Base-by-base conservation (phyloP, 2,329 filamentous ascomycete species). In the Mycosphaerella sp. region DNA sequence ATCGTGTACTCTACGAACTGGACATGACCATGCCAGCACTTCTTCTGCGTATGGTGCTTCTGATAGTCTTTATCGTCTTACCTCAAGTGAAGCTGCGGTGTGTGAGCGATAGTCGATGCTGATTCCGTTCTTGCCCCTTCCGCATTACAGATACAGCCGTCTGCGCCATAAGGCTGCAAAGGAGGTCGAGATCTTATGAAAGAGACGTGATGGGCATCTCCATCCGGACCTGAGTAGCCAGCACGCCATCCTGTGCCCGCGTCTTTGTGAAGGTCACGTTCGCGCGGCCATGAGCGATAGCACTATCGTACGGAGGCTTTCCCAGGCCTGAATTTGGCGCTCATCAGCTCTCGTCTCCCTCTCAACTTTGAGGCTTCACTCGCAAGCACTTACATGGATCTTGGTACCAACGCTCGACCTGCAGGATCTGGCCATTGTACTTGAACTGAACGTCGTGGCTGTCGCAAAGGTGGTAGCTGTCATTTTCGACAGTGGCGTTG, bases 391-490 rank as follows among this genome's bases (percentile, higher is more conserved):
- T 36, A 66, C 58, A 59, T 4, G 44, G 14, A 54, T 65, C 62
- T 14, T 45, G 38, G 36, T 62, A 67, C 12, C 34, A 53, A 38
- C 64, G 60, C 51, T 55, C 51, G 6, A 67, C 29, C 40, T 56
- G 43, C 17, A 67, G 29, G 2, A 12, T 41, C 1, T 40, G 48
- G 3, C 56, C 60, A 21, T 48, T 41, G 48, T 57, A 65, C 50
- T 51, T 55, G 57, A 66, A 68, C 4, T 46, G 43, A 23, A 67
- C 63, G 17, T 52, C 48, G 7, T 53, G 44, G 38, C 61, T 50
- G 6, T 54, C 58, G 53, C 65, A 68, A n/a, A 34, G 40, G 39
- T 62, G 58, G 47, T 61, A 64, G 1, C 26, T 40, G 4, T 53
- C 50, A 12, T 56, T 41, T n/a, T 48, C 49, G 23, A 61, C 29